A percentile compares a stretch with the other conserved stretches of the same genome.
Conservation (phyloP, 176 grass and related monocot genomes). For the Melocanna baccifera region DNA sequence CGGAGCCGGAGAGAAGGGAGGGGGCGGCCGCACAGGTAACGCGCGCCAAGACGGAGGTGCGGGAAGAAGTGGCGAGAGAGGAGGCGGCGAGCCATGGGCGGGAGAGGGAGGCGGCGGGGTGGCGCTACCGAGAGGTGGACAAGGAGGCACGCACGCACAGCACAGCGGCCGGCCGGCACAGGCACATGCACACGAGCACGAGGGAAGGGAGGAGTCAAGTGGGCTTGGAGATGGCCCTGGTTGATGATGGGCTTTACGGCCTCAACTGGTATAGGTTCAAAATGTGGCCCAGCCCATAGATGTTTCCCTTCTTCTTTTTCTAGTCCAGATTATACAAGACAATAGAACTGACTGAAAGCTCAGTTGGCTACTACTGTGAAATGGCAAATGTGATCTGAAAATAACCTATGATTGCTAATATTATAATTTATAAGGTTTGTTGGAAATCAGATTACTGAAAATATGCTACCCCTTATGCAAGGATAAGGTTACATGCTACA, state of each 20-base stretch:
- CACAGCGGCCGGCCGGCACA: too few relatives aligned
- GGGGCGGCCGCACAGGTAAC: background rate
- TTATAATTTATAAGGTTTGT: background rate
- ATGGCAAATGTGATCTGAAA: background rate
- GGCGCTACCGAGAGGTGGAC: background rate
- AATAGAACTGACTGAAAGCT: too few relatives aligned
- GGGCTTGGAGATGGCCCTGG: too few relatives aligned
- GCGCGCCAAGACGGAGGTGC: conserved; percentile 21
- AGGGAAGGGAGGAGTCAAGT: too few relatives aligned
- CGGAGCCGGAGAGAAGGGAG: background rate
- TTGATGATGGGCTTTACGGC: too few relatives aligned
- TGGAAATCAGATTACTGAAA: background rate
- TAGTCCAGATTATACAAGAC: too few relatives aligned
- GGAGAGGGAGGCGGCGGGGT: background rate
- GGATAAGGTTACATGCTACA: background rate
- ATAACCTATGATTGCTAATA: background rate
- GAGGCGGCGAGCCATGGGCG: conserved; percentile 35
- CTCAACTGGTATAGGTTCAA: too few relatives aligned
- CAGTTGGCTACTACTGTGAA: background rate
- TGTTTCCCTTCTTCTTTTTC: too few relatives aligned
- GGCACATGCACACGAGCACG: background rate
- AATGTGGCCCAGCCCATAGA: too few relatives aligned
- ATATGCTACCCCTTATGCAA: background rate
- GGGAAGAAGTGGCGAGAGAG: conserved; percentile 26
- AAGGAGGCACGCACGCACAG: background rate